Evolutionary conservation across 495 filamentous ascomycete species (phyloP), one percentile per base, ranked within the genome.

Genomic region (Apodospora peruviana): DNA sequence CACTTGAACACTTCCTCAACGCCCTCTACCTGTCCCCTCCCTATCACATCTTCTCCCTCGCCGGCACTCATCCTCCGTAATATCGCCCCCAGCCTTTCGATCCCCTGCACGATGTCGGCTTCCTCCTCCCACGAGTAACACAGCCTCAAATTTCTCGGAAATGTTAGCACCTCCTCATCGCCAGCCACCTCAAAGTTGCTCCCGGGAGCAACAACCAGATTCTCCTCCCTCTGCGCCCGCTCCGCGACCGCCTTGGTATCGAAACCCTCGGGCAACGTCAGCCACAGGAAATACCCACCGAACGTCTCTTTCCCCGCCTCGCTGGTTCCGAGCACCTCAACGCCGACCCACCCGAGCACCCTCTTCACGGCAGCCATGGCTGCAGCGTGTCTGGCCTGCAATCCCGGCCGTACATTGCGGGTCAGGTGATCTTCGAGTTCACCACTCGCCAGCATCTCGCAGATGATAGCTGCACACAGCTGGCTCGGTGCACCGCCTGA

Each of bases 261-360:
- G 1, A 64, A 10, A 82, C 55, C 59, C 16, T 55, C 44, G 0
- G 86, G 86, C 16, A 95, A 64, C 8, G 68, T 66, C 16, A 93
- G 57, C 88, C 89, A 95, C 27, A 90, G 67, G 60, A 93, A 94
- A 63, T 89, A 94, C 0, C 90, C 90, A 0, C 89, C 89, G 45
- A 71, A 73, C 12, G 76, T 45, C 2, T 64, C 58, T 16, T 54
- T 47, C 4, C 50, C 51, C 2, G 39, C 34, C 5, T 56, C 48
- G 14, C 56, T 64, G 0, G 50, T 43, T 45, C 64, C 61, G 0
- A 29, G n/a, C 3, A 69, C 46, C 2, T 54, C 64, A 5, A 84
- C 78, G 5, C 85, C 86, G 0, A 86, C 67, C 2, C 79, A 80
- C 0, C 74, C 50, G 10, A 93, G 70, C 37, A 84, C 55, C 39